These are phyloP conservation scores for Gentiana macrophylla DNA, from an alignment of 257 asterid species.

Conservation along the genomic window DNA sequence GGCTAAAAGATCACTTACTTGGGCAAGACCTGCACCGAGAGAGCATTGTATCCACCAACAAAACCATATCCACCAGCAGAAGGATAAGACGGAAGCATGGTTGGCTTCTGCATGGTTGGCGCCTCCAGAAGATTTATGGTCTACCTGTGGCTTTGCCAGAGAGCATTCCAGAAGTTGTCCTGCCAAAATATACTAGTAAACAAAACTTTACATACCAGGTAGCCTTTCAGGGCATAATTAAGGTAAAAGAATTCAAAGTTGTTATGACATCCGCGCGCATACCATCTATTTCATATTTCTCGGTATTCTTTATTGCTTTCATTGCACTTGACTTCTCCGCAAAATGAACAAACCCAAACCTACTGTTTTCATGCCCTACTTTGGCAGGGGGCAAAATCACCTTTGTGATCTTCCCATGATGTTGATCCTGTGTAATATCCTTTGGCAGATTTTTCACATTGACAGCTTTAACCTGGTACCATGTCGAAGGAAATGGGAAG, in stretches of 20 bases:
- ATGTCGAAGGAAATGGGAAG: conserved; percentile 1
- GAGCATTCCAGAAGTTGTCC: conserved; percentile 95
- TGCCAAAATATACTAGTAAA: conserved; percentile 20
- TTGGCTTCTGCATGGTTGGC: conserved; percentile 44
- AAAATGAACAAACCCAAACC: conserved; percentile 93
- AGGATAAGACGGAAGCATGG: conserved; percentile 50
- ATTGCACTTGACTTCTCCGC: conserved; percentile 80
- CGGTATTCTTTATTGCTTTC: conserved; percentile 88
- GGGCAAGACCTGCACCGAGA: conserved; percentile 57
- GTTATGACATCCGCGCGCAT: neutral
- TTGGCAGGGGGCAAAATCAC: conserved; percentile 96
- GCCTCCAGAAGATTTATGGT: conserved; percentile 56
- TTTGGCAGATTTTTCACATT: conserved; percentile 91
- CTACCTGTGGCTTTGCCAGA: conserved; percentile 95
- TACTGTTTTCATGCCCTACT: conserved; percentile 86
- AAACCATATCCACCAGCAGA: conserved; percentile 76
- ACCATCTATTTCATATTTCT: conserved; percentile 89
- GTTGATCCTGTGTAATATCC: conserved; percentile 72
- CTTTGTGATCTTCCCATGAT: conserved; percentile 76
- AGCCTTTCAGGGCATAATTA: too few relatives aligned
- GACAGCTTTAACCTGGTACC: conserved; percentile 77
- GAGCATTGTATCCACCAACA: conserved; percentile 65
- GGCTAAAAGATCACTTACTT: conserved; percentile 32
- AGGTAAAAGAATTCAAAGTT: too few relatives aligned
- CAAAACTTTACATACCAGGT: too few relatives aligned